Conservation (phyloP, 2,329 filamentous ascomycete species). For the Aureobasidium sp. region DNA sequence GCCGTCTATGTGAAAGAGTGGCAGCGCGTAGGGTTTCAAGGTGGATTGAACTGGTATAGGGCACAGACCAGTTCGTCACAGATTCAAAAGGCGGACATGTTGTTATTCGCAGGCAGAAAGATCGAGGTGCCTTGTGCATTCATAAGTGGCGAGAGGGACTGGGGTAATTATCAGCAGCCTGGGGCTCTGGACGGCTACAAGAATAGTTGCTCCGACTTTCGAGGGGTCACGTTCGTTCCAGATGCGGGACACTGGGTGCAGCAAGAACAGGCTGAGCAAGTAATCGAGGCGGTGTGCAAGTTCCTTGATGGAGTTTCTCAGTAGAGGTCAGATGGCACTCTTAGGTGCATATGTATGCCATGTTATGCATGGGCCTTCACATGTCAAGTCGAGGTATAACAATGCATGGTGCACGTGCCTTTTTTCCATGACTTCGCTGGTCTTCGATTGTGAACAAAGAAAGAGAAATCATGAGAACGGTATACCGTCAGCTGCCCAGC, state of each 20-base stretch:
- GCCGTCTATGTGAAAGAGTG: slow-evolving; percentile 56
- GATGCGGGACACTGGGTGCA: slow-evolving; percentile 65
- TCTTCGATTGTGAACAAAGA: neutral
- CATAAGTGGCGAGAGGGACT: slow-evolving; percentile 57
- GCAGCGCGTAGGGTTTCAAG: slow-evolving; percentile 56
- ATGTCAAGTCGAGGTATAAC: neutral
- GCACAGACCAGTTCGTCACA: slow-evolving; percentile 44
- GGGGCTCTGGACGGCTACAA: slow-evolving; percentile 54
- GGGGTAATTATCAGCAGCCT: slow-evolving; percentile 63
- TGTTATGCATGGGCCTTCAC: neutral
- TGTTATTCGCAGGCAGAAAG: slow-evolving; percentile 53
- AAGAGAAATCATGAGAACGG: neutral
- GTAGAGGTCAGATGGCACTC: neutral
- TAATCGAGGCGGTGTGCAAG: slow-evolving; percentile 41
- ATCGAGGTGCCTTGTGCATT: slow-evolving; percentile 57
- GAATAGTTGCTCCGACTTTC: slow-evolving; percentile 46
- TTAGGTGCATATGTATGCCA: neutral
- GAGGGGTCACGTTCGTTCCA: slow-evolving; percentile 47
- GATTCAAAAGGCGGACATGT: slow-evolving; percentile 44
- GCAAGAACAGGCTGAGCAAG: slow-evolving; percentile 55
- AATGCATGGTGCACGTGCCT: slow-evolving; percentile 9
- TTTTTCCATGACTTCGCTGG: neutral
- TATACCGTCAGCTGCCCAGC: neutral
- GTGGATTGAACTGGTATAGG: slow-evolving; percentile 61
- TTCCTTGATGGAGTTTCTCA: slow-evolving; percentile 31